Percentiles rank a stretch among this genome's conserved stretches.
phyloP scores from a whole-genome alignment of 495 filamentous ascomycete genomes.

The Penicillium lagena region DNA sequence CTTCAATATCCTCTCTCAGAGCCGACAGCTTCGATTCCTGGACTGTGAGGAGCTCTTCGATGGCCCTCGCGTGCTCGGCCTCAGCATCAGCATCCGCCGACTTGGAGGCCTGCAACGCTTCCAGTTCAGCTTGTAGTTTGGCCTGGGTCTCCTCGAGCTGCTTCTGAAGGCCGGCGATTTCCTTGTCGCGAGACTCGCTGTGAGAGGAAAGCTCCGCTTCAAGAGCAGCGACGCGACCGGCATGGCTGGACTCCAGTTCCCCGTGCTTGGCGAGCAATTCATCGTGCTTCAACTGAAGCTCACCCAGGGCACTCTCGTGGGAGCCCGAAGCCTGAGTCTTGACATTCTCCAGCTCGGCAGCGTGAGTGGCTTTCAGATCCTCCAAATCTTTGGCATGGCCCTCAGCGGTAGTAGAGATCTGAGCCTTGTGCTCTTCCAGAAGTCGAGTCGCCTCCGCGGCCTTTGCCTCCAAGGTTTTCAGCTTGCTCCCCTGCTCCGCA shows the following conservation, averaged over 20 bases:
- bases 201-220: slow-evolving; percentile 29
- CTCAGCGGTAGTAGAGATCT: slow-evolving; percentile 19
- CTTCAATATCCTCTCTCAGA: slow-evolving; percentile 31
- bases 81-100: slow-evolving; percentile 24
- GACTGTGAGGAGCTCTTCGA: slow-evolving; percentile 40
- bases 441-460: slow-evolving; percentile 26
- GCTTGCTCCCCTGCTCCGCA: slow-evolving; percentile 24
- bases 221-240: slow-evolving; percentile 24
- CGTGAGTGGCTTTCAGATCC: slow-evolving; percentile 22
- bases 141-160: slow-evolving; percentile 25
- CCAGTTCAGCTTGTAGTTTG: slow-evolving; percentile 27
- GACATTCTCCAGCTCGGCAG: slow-evolving; percentile 24
- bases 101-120: slow-evolving; percentile 21
- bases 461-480: slow-evolving; percentile 29
- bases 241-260: slow-evolving; percentile 30
- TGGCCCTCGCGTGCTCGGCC: slow-evolving; percentile 28
- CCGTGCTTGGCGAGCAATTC: slow-evolving; percentile 24
- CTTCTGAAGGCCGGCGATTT: slow-evolving; percentile 29
- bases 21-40: slow-evolving; percentile 34
- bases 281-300: slow-evolving; percentile 35
- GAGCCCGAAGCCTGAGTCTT: slow-evolving; percentile 22
- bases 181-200: slow-evolving; percentile 14
- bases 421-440: slow-evolving; percentile 26
- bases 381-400: slow-evolving; percentile 27
- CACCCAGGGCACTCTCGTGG: slow-evolving; percentile 24